These are phyloP conservation scores for Psilocybe subaeruginosa DNA, from an alignment of 768 basidiomycete species.

Conservation along the genomic window DNA sequence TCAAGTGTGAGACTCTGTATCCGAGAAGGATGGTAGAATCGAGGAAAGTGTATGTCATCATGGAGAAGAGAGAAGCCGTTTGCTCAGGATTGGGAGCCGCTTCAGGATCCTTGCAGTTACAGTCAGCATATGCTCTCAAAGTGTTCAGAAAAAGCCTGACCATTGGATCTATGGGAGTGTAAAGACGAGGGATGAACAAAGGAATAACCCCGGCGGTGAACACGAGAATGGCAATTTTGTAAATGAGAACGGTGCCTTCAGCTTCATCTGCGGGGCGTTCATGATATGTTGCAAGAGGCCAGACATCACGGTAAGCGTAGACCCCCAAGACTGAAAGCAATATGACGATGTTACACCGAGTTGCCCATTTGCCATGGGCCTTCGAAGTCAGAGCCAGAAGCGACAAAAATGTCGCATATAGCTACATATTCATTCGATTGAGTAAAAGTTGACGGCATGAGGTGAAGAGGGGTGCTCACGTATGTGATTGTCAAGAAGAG, in stretches of 20 bases:
- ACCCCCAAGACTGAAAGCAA: conserved; percentile 35
- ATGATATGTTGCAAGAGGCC: conserved; percentile 55
- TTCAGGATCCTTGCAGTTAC: conserved; percentile 30
- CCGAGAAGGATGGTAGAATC: conserved; percentile 50
- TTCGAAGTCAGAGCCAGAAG: conserved; percentile 9
- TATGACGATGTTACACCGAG: conserved; percentile 32
- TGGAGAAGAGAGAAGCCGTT: conserved; percentile 46
- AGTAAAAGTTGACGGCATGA: background rate
- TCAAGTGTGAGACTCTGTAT: conserved; percentile 43
- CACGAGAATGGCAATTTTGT: conserved; percentile 44
- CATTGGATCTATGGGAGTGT: conserved; percentile 53
- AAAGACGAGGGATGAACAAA: conserved; percentile 51
- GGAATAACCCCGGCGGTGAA: conserved; percentile 51
- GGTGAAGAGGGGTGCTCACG: conserved; percentile 5
- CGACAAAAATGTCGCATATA: conserved; percentile 13
- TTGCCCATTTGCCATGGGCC: conserved; percentile 51
- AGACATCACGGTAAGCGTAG: conserved; percentile 56
- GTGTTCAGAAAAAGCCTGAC: conserved; percentile 14
- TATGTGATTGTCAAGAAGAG: conserved; percentile 14
- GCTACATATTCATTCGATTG: background rate
- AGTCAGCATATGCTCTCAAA: background rate
- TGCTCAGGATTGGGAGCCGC: conserved; percentile 44
- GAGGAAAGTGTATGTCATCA: conserved; percentile 51
- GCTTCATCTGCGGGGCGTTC: conserved; percentile 43
- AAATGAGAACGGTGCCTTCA: conserved; percentile 52